Evolutionary conservation across 169 alveolate species (phyloP).

Genomic region (Plasmodium sp.): DNA sequence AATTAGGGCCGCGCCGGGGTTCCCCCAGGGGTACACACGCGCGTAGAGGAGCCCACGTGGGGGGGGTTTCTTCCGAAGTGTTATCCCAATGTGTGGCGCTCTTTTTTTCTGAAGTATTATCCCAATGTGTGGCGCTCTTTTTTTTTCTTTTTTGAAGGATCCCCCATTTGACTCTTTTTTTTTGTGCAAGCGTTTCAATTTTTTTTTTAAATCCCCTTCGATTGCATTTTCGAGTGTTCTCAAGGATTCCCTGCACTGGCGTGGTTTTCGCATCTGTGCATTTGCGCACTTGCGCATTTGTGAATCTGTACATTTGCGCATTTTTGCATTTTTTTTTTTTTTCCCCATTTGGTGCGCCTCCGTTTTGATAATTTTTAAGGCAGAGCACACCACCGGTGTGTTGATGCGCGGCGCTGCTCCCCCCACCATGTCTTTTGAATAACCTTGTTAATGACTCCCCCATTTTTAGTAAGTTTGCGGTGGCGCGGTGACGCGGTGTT

Average conservation of each 20-base stretch:
- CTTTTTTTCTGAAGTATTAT: neutral
- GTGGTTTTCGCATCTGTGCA: too few relatives aligned
- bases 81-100: neutral
- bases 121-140: neutral
- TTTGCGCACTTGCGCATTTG: too few relatives aligned
- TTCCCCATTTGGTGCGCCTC: neutral
- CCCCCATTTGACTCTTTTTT: neutral
- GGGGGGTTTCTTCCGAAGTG: too few relatives aligned
- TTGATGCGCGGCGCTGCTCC: neutral
- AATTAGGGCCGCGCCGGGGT: neutral
- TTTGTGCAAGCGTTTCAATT: neutral
- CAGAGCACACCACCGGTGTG: neutral
- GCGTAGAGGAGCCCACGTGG: too few relatives aligned
- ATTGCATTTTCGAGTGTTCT: neutral
- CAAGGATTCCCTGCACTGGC: neutral
- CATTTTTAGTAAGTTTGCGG: neutral
- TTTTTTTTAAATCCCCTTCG: neutral
- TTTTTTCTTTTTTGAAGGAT: neutral
- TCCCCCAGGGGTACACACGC: neutral
- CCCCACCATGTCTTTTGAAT: neutral
- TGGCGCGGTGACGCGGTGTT: neutral
- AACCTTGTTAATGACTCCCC: neutral
- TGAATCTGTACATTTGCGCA: too few relatives aligned
- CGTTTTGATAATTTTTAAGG: slow-evolving; percentile 12
- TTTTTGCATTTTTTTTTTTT: neutral